Percentiles rank a stretch among this genome's conserved stretches.
Conservation (phyloP, 495 filamentous ascomycete genomes). For the Amphirosellinia nigrospora region DNA sequence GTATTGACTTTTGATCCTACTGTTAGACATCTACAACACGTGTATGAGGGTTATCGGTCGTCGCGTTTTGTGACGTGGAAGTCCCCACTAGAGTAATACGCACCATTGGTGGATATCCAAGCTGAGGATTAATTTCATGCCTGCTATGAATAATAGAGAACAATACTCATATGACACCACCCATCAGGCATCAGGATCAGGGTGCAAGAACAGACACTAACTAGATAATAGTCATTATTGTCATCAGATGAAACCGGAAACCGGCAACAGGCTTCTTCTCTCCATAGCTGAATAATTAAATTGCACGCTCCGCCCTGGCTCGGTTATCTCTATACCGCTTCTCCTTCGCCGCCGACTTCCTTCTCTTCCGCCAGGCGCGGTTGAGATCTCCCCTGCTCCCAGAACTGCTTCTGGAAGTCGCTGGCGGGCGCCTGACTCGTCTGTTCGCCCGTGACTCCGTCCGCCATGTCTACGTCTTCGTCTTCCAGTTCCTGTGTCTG, state of each 20-base stretch:
- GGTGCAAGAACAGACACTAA: neutral
- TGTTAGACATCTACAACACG: neutral
- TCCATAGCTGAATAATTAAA: conserved; percentile 29
- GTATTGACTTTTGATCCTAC: neutral
- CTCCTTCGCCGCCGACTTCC: conserved; percentile 81
- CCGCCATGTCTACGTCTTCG: conserved; percentile 40
- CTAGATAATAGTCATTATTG: neutral
- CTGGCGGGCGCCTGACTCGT: conserved; percentile 47
- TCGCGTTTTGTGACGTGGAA: neutral
- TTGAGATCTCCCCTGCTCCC: conserved; percentile 89
- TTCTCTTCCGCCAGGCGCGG: conserved; percentile 85
- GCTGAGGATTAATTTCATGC: neutral
- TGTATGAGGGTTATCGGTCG: too few relatives aligned
- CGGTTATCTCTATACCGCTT: conserved; percentile 86
- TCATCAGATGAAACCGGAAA: neutral
- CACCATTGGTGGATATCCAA: neutral
- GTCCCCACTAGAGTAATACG: neutral
- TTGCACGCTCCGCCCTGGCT: conserved; percentile 58
- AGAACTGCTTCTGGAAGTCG: conserved; percentile 90
- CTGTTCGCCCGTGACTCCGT: conserved; percentile 15
- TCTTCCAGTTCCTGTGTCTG: conserved; percentile 45
- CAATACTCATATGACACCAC: neutral
- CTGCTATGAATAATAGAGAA: neutral
- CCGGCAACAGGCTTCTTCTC: neutral
- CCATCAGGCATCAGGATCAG: neutral